Conservation (phyloP, 176 grass and related monocot species). For the Canna indica region DNA sequence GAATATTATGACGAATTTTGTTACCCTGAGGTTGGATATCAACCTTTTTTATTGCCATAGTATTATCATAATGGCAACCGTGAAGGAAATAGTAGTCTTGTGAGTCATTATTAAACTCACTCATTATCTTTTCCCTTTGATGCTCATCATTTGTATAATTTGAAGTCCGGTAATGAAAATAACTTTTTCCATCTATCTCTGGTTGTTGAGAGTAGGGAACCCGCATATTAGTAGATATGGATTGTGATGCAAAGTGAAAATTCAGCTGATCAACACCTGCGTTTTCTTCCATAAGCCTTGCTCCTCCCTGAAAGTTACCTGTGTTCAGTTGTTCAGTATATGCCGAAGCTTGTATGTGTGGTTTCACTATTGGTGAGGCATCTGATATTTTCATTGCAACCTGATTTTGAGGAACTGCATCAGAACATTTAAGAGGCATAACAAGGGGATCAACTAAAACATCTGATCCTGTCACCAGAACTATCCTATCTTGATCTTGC, state of each 20-base stretch:
- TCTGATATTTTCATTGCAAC: conserved; percentile 25
- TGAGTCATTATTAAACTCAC: conserved; percentile 15
- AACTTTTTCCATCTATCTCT: conserved; percentile 12
- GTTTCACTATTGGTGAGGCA: conserved; percentile 27
- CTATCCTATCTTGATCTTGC: conserved; percentile 18
- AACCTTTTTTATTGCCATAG: conserved; percentile 16
- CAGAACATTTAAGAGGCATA: conserved; percentile 57
- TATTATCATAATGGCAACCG: conserved; percentile 19
- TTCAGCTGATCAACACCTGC: neutral
- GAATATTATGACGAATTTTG: conserved; percentile 20
- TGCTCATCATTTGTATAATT: conserved; percentile 21
- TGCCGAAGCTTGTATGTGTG: conserved; percentile 26
- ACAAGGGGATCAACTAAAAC: conserved; percentile 28
- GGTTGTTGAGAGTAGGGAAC: conserved; percentile 18
- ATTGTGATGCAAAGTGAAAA: conserved; percentile 1
- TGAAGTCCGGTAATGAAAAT: conserved; percentile 24
- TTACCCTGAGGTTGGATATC: conserved; percentile 23
- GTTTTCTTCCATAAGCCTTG: neutral
- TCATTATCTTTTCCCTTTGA: conserved; percentile 11
- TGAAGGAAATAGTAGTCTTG: conserved; percentile 24
- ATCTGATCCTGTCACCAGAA: conserved; percentile 18
- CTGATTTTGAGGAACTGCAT: conserved; percentile 43
- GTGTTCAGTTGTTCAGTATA: conserved; percentile 35
- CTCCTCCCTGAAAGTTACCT: conserved; percentile 34
- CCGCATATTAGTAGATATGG: neutral